Percentiles rank a stretch among this genome's conserved stretches.
These are phyloP conservation scores for Hypoxylon crocopeplum DNA, from an alignment of 495 filamentous ascomycete genomes.

Conservation along the genomic window DNA sequence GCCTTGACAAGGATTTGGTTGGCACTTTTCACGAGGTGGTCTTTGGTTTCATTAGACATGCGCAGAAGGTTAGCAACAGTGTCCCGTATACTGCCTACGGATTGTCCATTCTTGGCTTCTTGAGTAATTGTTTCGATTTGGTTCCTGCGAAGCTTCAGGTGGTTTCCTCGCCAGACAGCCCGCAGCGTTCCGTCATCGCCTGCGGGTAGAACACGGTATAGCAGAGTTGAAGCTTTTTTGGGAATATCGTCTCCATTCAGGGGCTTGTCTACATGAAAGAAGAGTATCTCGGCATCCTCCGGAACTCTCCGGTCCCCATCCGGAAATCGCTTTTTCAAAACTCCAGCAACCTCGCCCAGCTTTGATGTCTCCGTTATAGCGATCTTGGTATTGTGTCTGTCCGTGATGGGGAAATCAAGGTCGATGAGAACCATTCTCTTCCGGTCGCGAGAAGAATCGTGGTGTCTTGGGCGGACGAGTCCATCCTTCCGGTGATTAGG, in stretches of 20 bases:
- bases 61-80: constrained; percentile 13
- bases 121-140: constrained; percentile 13
- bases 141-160: constrained; percentile 9
- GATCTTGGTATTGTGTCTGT: constrained; percentile 6
- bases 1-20: constrained; percentile 42
- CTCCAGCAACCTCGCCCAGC: background rate
- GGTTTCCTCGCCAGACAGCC: constrained; percentile 8
- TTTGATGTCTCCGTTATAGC: constrained; percentile 5
- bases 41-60: background rate
- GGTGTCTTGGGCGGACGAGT: constrained; percentile 2
- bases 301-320: constrained; percentile 3
- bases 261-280: constrained; percentile 13
- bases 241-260: constrained; percentile 22
- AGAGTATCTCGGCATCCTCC: constrained; percentile 22
- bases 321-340: constrained; percentile 15
- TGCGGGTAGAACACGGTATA: constrained; percentile 16
- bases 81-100: constrained; percentile 28
- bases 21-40: constrained; percentile 7
- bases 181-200: constrained; percentile 22
- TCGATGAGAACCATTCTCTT: constrained; percentile 30
- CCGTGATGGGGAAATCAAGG: constrained; percentile 11
- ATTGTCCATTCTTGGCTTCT: constrained; percentile 14
- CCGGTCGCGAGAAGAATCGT: constrained; percentile 8
- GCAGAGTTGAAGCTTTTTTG: background rate
- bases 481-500: constrained; percentile 14